These are phyloP conservation scores for Malassezia yamatoensis DNA, from an alignment of 1,284 basidiomycete species.

Conservation along the genomic window DNA sequence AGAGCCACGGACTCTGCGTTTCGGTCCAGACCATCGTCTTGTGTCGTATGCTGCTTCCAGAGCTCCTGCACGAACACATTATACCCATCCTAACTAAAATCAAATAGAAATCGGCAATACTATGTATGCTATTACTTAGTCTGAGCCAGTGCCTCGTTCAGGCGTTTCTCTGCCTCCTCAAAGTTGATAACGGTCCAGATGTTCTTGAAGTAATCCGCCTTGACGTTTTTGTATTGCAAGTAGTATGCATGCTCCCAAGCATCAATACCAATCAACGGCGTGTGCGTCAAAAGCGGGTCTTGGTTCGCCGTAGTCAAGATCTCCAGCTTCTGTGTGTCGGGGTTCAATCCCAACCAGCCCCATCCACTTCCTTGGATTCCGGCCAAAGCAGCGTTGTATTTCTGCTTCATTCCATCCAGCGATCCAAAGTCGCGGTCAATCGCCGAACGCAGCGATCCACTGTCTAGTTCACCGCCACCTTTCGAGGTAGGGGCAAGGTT, in stretches of 20 bases:
- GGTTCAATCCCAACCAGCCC: slow-evolving; percentile 45
- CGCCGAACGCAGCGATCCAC: slow-evolving; percentile 35
- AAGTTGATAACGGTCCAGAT: slow-evolving; percentile 48
- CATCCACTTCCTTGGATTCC: slow-evolving; percentile 46
- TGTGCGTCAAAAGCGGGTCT: slow-evolving; percentile 43
- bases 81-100: too few species aligned
- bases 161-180: slow-evolving; percentile 44
- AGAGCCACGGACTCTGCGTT: slow-evolving; percentile 1
- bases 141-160: slow-evolving; percentile 25
- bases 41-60: neutral
- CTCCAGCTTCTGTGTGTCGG: slow-evolving; percentile 31
- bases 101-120: too few species aligned
- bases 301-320: slow-evolving; percentile 45
- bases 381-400: slow-evolving; percentile 35
- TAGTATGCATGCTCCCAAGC: slow-evolving; percentile 48
- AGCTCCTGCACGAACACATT: neutral
- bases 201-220: slow-evolving; percentile 46
- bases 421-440: slow-evolving; percentile 45
- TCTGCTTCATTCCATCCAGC: slow-evolving; percentile 35
- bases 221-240: slow-evolving; percentile 47
- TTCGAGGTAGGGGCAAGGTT: slow-evolving; percentile 40
- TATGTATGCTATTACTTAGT: slow-evolving; percentile 14
- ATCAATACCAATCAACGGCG: slow-evolving; percentile 44
- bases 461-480: slow-evolving; percentile 39
- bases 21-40: slow-evolving; percentile 6